These are phyloP conservation scores for Botryobasidium botryosum DNA, from an alignment of 768 basidiomycete genomes.

Conservation along the genomic window DNA sequence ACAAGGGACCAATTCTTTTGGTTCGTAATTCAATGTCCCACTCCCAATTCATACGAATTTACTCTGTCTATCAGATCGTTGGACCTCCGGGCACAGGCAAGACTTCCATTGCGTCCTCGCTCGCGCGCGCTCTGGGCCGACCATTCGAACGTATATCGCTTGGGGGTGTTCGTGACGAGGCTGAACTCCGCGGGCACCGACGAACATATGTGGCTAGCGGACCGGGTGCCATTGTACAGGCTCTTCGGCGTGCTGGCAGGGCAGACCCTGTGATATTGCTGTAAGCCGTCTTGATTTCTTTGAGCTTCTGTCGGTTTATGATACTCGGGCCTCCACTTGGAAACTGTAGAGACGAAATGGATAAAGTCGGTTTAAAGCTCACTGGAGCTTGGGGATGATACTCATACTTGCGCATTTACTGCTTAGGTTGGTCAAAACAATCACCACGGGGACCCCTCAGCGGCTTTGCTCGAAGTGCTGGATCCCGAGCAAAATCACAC, in stretches of 20 bases:
- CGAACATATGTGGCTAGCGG: conserved; percentile 83
- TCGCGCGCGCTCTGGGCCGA: conserved; percentile 64
- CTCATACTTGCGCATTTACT: neutral
- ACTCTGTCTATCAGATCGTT: conserved; percentile 38
- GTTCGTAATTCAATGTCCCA: conserved; percentile 24
- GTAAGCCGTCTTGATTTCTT: conserved; percentile 18
- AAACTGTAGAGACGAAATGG: conserved; percentile 53
- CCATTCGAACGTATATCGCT: conserved; percentile 88
- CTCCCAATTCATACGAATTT: conserved; percentile 1
- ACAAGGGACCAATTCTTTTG: conserved; percentile 48
- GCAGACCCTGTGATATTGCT: conserved; percentile 67
- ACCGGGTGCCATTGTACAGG: conserved; percentile 73
- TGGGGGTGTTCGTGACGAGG: conserved; percentile 87
- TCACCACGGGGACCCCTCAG: conserved; percentile 83
- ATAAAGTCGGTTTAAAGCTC: too few relatives aligned
- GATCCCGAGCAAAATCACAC: conserved; percentile 87
- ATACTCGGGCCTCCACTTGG: neutral
- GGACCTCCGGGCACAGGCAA: conserved; percentile 88
- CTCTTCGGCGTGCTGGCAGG: conserved; percentile 66
- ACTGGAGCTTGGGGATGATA: too few relatives aligned
- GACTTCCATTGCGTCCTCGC: conserved; percentile 77
- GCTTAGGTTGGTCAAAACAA: conserved; percentile 49
- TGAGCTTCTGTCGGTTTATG: neutral
- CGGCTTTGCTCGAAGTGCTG: conserved; percentile 78
- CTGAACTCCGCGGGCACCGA: conserved; percentile 59